phyloP scores from a whole-genome alignment of 495 filamentous ascomycete species.

The Podospora didyma region DNA sequence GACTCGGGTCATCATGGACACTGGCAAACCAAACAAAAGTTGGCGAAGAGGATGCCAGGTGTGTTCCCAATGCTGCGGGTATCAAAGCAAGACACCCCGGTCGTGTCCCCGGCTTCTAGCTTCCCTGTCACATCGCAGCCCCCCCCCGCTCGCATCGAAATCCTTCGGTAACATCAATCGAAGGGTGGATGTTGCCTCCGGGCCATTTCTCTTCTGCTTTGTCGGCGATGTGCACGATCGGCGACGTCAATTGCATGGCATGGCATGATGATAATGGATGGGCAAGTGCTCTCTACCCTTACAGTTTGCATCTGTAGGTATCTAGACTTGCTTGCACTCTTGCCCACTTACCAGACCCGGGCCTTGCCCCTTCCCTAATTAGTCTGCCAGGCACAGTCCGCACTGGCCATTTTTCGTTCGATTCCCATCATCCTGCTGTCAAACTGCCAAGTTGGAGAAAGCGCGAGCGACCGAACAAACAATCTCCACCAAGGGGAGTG shows the following conservation, averaged over 20 bases:
- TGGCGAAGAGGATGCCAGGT: neutral
- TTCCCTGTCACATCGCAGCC: neutral
- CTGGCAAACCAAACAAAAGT: neutral
- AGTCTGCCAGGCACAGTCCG: conserved; percentile 1
- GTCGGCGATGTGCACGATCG: neutral
- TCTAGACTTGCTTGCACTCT: too few relatives aligned
- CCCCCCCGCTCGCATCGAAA: neutral
- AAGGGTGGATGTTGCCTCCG: neutral
- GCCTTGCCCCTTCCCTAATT: neutral
- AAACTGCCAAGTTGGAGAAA: conserved; percentile 3
- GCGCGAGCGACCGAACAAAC: conserved; percentile 1
- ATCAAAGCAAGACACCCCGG: neutral
- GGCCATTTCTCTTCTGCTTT: neutral
- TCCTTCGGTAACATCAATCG: neutral
- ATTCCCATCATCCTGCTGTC: conserved; percentile 14
- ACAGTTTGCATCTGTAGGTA: too few relatives aligned
- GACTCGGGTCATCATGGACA: too few relatives aligned
- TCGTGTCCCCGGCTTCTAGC: neutral
- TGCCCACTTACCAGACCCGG: too few relatives aligned
- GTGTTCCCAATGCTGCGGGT: neutral
- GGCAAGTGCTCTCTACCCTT: too few relatives aligned
- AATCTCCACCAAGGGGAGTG: conserved; percentile 20
- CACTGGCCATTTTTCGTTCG: conserved; percentile 11
- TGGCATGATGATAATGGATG: neutral
- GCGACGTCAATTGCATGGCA: conserved; percentile 8